phyloP scores from a whole-genome alignment of 2,329 filamentous ascomycete species.

The Geosmithia morbida region DNA sequence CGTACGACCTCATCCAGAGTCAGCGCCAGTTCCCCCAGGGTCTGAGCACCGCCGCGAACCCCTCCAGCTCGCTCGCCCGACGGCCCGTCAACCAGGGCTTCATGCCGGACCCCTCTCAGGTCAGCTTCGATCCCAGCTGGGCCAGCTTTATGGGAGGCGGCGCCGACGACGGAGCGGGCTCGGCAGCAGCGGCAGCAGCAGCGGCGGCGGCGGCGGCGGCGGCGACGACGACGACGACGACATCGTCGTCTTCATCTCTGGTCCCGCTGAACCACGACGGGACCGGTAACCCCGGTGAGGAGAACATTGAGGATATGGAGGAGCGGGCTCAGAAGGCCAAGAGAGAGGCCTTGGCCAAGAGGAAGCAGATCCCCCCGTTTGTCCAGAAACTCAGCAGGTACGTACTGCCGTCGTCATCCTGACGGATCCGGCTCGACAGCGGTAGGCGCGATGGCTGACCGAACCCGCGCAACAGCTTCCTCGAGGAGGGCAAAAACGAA shows the following conservation, averaged over 20 bases:
- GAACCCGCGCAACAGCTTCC: slow-evolving; percentile 72
- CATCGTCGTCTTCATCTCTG: slow-evolving; percentile 7
- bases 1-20: slow-evolving; percentile 22
- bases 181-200: slow-evolving; percentile 2
- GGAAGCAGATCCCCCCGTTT: slow-evolving; percentile 94
- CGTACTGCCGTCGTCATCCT: slow-evolving; percentile 15
- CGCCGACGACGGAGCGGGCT: too few species aligned
- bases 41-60: slow-evolving; percentile 12
- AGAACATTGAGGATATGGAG: slow-evolving; percentile 68
- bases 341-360: slow-evolving; percentile 73
- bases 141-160: not conserved
- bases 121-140: slow-evolving; percentile 19
- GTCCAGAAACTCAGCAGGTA: slow-evolving; percentile 97
- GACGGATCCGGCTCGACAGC: not conserved
- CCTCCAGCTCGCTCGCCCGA: slow-evolving; percentile 35
- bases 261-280: slow-evolving; percentile 21
- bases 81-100: slow-evolving; percentile 36
- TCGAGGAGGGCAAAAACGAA: slow-evolving; percentile 85
- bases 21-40: slow-evolving; percentile 17
- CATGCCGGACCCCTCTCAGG: slow-evolving; percentile 24
- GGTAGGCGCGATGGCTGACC: too few species aligned
- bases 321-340: slow-evolving; percentile 69
- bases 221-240: slow-evolving; percentile 1
- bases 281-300: slow-evolving; percentile 40
- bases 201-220: slow-evolving; percentile 1